These are phyloP conservation scores for Uncinocarpus reesii DNA, from an alignment of 2,329 filamentous ascomycete genomes.

Conservation along the genomic window DNA sequence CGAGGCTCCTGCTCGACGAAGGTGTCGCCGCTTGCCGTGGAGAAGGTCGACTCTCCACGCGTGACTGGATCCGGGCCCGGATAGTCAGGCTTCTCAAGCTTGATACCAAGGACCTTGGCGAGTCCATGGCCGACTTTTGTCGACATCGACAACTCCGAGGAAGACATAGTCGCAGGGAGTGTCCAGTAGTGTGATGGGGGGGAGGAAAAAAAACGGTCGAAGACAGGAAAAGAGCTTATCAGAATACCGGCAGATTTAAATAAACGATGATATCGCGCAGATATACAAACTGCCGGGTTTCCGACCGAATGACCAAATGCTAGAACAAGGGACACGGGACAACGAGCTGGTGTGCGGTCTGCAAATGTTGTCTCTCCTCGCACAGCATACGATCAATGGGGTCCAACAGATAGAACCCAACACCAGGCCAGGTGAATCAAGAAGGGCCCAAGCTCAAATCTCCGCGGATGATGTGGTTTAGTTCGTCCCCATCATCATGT, in stretches of 20 bases:
- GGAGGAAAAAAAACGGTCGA: not conserved
- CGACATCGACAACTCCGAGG: constrained; percentile 30
- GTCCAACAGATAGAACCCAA: constrained; percentile 8
- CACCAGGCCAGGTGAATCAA: constrained; percentile 11
- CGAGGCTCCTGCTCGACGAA: constrained; percentile 79
- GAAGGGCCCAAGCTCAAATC: constrained; percentile 7
- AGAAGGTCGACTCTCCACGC: constrained; percentile 69
- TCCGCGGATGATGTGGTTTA: constrained; percentile 8
- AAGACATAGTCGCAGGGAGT: constrained; percentile 24
- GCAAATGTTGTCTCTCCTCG: constrained; percentile 10
- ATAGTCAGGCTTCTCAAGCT: constrained; percentile 57
- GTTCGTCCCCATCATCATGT: constrained; percentile 5
- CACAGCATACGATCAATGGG: constrained; percentile 11
- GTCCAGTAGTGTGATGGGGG: not conserved
- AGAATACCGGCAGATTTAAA: constrained; percentile 1
- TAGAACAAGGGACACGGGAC: constrained; percentile 2
- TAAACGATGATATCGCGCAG: not conserved
- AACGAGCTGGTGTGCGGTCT: not conserved
- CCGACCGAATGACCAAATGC: constrained; percentile 7
- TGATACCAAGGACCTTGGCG: constrained; percentile 74
- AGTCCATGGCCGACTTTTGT: constrained; percentile 55
- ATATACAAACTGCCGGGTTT: constrained; percentile 1
- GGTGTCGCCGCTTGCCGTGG: constrained; percentile 58
- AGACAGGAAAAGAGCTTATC: not conserved
- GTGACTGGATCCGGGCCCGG: constrained; percentile 53